These are phyloP conservation scores for Starmerella davenportii DNA, from an alignment of 805 yeast genomes.

Conservation along the genomic window DNA sequence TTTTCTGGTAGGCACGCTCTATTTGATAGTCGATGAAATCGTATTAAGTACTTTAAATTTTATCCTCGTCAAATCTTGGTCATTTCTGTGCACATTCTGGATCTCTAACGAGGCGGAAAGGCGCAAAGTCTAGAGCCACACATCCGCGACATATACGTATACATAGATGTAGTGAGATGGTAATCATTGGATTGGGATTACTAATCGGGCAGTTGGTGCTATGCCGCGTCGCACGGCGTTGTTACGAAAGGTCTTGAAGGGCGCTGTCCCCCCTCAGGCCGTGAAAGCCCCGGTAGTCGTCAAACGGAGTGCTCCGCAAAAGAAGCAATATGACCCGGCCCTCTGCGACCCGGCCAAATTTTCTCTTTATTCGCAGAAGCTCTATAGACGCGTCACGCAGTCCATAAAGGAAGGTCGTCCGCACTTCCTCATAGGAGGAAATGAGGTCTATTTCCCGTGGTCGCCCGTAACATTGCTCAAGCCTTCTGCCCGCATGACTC, in stretches of 20 bases:
- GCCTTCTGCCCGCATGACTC: constrained; percentile 92
- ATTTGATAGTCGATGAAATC: too few relatives aligned
- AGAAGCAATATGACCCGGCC: constrained; percentile 6
- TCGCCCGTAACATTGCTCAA: constrained; percentile 65
- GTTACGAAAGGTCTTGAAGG: constrained; percentile 15
- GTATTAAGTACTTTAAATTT: too few relatives aligned
- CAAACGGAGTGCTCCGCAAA: constrained; percentile 4
- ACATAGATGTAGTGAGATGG: too few relatives aligned
- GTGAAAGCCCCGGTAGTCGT: constrained; percentile 7
- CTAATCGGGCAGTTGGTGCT: too few relatives aligned
- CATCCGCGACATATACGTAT: too few relatives aligned
- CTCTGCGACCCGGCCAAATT: constrained; percentile 13
- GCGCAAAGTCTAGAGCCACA: too few relatives aligned
- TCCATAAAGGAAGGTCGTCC: constrained; percentile 32
- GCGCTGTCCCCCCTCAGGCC: constrained; percentile 16
- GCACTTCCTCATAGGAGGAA: constrained; percentile 69
- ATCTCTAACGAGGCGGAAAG: too few relatives aligned
- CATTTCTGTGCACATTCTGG: too few relatives aligned
- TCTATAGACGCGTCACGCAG: constrained; percentile 6
- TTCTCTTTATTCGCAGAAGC: constrained; percentile 15
- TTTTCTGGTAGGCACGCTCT: not conserved
- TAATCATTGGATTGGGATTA: too few relatives aligned
- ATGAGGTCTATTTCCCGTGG: constrained; percentile 63
- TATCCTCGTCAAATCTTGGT: too few relatives aligned
- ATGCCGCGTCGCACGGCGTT: constrained; percentile 17